Evolutionary conservation across 441 rosid genomes (phyloP).

Genomic region (Eruca vesicaria): DNA sequence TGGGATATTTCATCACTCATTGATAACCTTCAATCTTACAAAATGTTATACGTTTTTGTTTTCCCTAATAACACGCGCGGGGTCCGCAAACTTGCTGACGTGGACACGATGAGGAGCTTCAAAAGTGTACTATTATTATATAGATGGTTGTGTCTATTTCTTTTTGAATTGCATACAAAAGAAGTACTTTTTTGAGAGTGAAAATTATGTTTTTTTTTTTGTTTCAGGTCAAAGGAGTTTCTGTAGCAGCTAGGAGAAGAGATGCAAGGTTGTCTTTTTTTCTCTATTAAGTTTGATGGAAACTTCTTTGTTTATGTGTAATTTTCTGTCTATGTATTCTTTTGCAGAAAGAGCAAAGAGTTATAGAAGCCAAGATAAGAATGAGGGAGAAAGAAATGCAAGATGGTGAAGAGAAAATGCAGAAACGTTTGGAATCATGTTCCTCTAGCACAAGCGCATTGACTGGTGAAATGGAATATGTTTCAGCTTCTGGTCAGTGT

Average conservation of each 20-base stretch:
- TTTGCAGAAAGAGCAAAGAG: slow-evolving; percentile 92
- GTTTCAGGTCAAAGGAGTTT: slow-evolving; percentile 83
- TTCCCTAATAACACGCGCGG: too few species aligned
- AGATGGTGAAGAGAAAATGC: slow-evolving; percentile 88
- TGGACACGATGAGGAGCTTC: too few species aligned
- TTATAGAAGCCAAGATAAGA: slow-evolving; percentile 94
- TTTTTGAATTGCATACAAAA: background rate
- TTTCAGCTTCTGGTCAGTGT: slow-evolving; percentile 53
- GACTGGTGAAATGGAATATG: slow-evolving; percentile 56
- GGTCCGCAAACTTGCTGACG: too few species aligned
- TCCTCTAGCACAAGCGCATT: slow-evolving; percentile 53
- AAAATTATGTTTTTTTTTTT: background rate
- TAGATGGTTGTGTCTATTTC: too few species aligned
- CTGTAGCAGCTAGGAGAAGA: slow-evolving; percentile 88
- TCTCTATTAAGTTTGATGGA: too few species aligned
- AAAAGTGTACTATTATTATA: too few species aligned
- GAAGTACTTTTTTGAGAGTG: background rate
- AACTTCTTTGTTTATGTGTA: too few species aligned
- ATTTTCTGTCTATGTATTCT: too few species aligned
- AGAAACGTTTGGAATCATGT: slow-evolving; percentile 65
- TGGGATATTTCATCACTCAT: too few species aligned
- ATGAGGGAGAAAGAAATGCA: slow-evolving; percentile 86
- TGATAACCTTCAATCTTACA: too few species aligned
- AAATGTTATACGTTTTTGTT: too few species aligned
- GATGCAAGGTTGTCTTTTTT: slow-evolving; percentile 79